Evolutionary conservation across 305 asterid species (phyloP).

Genomic region (Solanum hybrid): DNA sequence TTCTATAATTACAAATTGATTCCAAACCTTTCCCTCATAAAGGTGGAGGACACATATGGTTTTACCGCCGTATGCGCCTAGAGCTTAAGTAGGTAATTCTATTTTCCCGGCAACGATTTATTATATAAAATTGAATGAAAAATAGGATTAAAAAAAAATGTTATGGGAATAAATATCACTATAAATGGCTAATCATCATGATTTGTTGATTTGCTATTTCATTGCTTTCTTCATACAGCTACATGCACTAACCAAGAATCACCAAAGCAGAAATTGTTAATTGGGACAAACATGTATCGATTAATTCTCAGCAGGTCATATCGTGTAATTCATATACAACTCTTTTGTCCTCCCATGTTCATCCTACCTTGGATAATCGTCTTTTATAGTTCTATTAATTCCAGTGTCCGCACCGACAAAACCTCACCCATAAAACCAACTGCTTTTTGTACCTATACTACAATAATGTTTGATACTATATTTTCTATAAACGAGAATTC

Average conservation of each 20-base stretch:
- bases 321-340: not conserved
- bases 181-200: not conserved
- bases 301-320: not conserved
- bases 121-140: not conserved
- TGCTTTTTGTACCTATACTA: not conserved
- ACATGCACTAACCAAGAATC: not conserved
- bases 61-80: not conserved
- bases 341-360: not conserved
- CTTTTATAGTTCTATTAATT: not conserved
- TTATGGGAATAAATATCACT: not conserved
- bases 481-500: not conserved
- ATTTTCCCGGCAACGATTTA: not conserved
- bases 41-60: not conserved
- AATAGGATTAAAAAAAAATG: not conserved
- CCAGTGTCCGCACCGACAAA: not conserved
- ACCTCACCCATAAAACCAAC: not conserved
- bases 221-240: not conserved
- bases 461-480: not conserved
- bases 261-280: not conserved
- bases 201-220: not conserved
- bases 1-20: not conserved
- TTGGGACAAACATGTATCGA: not conserved
- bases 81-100: not conserved
- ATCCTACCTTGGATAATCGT: not conserved
- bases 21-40: not conserved